Conservation (phyloP, 2,329 filamentous ascomycete genomes). For the Phyllosticta capitalensis region DNA sequence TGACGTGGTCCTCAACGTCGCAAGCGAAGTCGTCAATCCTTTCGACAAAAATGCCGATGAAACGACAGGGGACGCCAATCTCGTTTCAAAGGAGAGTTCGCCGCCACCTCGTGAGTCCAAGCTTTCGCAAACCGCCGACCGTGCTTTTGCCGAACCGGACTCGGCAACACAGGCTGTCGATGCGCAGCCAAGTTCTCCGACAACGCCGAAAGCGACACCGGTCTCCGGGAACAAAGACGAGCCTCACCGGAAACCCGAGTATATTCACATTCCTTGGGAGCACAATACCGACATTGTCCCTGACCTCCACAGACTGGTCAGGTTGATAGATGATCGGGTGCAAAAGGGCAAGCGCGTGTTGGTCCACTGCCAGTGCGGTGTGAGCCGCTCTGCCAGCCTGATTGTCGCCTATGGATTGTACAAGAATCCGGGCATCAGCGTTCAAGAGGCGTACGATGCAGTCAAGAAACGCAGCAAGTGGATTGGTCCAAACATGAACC, state of each 20-base stretch:
- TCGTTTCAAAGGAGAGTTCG: conserved; percentile 9
- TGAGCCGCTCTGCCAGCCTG: conserved; percentile 73
- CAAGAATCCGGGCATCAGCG: conserved; percentile 63
- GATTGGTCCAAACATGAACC: conserved; percentile 87
- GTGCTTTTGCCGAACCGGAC: conserved; percentile 11
- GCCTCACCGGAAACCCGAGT: conserved; percentile 53
- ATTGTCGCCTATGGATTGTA: conserved; percentile 82
- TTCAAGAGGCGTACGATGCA: conserved; percentile 74
- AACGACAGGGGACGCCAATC: conserved; percentile 1
- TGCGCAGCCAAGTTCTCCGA: conserved; percentile 30
- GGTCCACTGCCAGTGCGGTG: conserved; percentile 78
- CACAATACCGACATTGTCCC: conserved; percentile 79
- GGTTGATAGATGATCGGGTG: conserved; percentile 63
- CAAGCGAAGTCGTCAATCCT: conserved; percentile 70
- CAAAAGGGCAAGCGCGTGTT: conserved; percentile 68
- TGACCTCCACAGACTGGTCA: conserved; percentile 65
- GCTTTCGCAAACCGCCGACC: conserved; percentile 6
- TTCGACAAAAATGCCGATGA: conserved; percentile 38
- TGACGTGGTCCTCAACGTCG: conserved; percentile 78
- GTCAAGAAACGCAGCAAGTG: conserved; percentile 74
- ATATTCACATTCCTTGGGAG: conserved; percentile 81
- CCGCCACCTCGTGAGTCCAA: conserved; percentile 1
- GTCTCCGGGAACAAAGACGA: conserved; percentile 15
- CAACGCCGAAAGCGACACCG: conserved; percentile 44
- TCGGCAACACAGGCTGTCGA: conserved; percentile 11